These are phyloP conservation scores for Neofusicoccum parvum DNA, from an alignment of 2,329 filamentous ascomycete species.

Conservation along the genomic window DNA sequence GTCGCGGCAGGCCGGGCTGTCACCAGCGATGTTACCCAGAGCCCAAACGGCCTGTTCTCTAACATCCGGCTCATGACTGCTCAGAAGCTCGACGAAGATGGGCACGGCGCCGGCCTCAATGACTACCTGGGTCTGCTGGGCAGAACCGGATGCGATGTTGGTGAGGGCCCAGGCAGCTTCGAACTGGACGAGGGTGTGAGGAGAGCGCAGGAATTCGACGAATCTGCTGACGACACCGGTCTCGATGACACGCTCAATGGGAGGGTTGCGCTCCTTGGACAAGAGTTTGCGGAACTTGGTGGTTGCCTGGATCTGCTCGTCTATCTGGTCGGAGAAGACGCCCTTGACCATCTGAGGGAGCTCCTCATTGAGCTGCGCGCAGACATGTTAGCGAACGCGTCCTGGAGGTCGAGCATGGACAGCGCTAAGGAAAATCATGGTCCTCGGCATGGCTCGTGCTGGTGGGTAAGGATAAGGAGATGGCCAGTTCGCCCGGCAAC, in stretches of 20 bases:
- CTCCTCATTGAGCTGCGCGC: slow-evolving; percentile 83
- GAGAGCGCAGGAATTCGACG: slow-evolving; percentile 96
- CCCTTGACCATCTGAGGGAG: slow-evolving; percentile 97
- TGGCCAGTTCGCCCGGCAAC: slow-evolving; percentile 23
- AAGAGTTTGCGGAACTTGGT: slow-evolving; percentile 98
- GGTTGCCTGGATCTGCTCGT: slow-evolving; percentile 93
- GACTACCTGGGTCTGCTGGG: slow-evolving; percentile 96
- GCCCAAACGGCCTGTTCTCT: slow-evolving; percentile 99
- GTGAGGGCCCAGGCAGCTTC: slow-evolving; percentile 98
- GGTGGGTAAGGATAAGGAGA: slow-evolving; percentile 24
- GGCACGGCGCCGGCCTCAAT: slow-evolving; percentile 98
- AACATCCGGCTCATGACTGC: slow-evolving; percentile 95
- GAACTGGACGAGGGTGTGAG: slow-evolving; percentile 97
- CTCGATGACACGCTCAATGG: slow-evolving; percentile 99
- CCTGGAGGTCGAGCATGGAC: not conserved
- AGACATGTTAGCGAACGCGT: not conserved
- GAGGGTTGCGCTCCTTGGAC: slow-evolving; percentile 98
- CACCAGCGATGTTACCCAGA: slow-evolving; percentile 96
- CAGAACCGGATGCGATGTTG: slow-evolving; percentile 98
- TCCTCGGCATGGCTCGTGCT: slow-evolving; percentile 22
- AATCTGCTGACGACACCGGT: slow-evolving; percentile 97
- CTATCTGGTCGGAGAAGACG: slow-evolving; percentile 98
- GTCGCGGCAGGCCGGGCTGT: slow-evolving; percentile 95
- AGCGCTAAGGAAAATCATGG: slow-evolving; percentile 12
- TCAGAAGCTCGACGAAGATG: slow-evolving; percentile 95